Base-by-base conservation (phyloP, 2,329 filamentous ascomycete genomes). In the Waltergamsia citrina region DNA sequence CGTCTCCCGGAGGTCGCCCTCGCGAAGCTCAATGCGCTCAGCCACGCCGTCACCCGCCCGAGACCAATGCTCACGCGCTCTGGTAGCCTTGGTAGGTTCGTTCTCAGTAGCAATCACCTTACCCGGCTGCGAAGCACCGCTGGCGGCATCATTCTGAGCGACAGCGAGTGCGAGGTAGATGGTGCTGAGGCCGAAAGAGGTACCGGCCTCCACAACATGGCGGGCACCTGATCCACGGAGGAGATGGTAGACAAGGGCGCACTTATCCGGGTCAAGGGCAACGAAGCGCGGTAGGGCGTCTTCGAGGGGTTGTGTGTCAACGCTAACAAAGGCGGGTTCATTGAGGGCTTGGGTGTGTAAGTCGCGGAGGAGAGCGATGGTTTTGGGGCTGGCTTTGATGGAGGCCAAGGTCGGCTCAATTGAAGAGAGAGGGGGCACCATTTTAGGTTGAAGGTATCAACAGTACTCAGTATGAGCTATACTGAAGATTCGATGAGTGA, bases 131-230 rank as follows among this genome's bases (percentile, higher is more conserved):
- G n/a, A n/a, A n/a, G n/a, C 54, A 22, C 38, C 9, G 17, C 36
- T 26, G 11, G 37, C 23, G 2, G 43, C 44, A 0, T 54, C 57
- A 37, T 70, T 76, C 35, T 69, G 59, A 0, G 59, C 60, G 1
- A 71, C 69, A 0, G 72, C 75, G 3, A 78, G 55, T 0, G 74
- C 71, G 3, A 79, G 61, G 38, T 78, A 80, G 29, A 79, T 74
- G 0, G 74, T 78, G 36, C 67, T 74, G 2, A 80, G 64, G 3
- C 75, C 75, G 37, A 74, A 79, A 27, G 65, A 70, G 1, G 75
- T 79, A 1, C 74, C 75, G 0, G 71, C 73, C 45, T 80, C 74
- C 24, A 79, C 64, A 16, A 78, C 54, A 27, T 62, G 62, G 2
- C 54, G 56, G 1, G 74, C 73, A 2, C 63, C 58, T 8, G 53